Evolutionary conservation across 139 green algal species (phyloP).

Genomic region (Chloropicon primus): DNA sequence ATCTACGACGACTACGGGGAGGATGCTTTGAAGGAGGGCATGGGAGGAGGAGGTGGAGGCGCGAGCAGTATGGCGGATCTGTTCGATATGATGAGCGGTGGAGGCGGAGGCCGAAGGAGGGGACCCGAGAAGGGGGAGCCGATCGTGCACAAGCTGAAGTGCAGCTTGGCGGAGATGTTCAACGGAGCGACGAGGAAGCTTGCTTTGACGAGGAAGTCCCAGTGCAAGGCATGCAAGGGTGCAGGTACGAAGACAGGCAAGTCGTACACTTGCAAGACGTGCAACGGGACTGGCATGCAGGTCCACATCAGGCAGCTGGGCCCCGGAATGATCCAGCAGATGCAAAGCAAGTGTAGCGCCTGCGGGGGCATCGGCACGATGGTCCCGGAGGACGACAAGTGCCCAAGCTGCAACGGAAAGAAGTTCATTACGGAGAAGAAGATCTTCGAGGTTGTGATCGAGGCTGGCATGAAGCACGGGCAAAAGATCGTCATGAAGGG

Average conservation of each 20-base stretch:
- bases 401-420: constrained; percentile 48
- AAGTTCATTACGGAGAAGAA: constrained; percentile 22
- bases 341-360: constrained; percentile 73
- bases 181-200: constrained; percentile 83
- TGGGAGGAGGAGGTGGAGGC: constrained; percentile 46
- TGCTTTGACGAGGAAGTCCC: constrained; percentile 74
- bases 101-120: constrained; percentile 26
- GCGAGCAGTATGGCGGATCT: constrained; percentile 74
- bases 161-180: constrained; percentile 84
- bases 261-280: constrained; percentile 30
- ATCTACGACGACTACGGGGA: constrained; percentile 90
- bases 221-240: constrained; percentile 75
- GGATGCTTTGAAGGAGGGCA: constrained; percentile 94
- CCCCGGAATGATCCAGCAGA: constrained; percentile 98
- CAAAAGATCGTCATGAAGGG: constrained; percentile 82
- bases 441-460: constrained; percentile 93
- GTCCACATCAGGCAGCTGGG: constrained; percentile 80
- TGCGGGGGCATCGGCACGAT: constrained; percentile 66
- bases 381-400: constrained; percentile 56
- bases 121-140: constrained; percentile 78
- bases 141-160: constrained; percentile 83
- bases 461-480: constrained; percentile 76
- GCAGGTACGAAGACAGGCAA: constrained; percentile 77
- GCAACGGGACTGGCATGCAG: constrained; percentile 76
- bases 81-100: constrained; percentile 69